Conservation (phyloP, 768 basidiomycete species). For the Pleurotus pulmonarius region DNA sequence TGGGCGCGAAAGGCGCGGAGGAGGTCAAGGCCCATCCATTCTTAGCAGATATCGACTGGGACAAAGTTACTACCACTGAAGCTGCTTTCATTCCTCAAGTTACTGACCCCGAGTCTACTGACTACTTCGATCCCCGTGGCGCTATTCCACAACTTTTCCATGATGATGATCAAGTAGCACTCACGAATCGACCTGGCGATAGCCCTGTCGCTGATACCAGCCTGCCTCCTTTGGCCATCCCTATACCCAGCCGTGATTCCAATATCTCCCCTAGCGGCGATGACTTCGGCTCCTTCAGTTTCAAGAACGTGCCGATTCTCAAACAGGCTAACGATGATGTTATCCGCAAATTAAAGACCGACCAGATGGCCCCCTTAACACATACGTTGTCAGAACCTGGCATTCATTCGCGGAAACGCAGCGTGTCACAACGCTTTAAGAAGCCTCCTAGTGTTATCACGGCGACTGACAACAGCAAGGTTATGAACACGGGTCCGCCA, state of each 20-base stretch:
- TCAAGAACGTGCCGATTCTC: constrained; percentile 93
- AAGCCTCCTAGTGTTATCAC: constrained; percentile 80
- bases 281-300: constrained; percentile 97
- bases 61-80: constrained; percentile 81
- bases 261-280: constrained; percentile 62
- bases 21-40: constrained; percentile 94
- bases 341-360: constrained; percentile 91
- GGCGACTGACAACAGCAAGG: constrained; percentile 59
- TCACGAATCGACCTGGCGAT: constrained; percentile 50
- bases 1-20: constrained; percentile 84
- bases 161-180: constrained; percentile 71
- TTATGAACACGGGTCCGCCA: constrained; percentile 70
- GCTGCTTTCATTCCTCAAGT: constrained; percentile 96
- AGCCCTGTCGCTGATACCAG: constrained; percentile 33
- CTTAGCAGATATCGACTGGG: constrained; percentile 91
- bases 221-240: constrained; percentile 38
- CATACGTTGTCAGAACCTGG: constrained; percentile 70
- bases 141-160: constrained; percentile 89
- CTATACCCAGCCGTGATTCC: constrained; percentile 40
- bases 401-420: constrained; percentile 66
- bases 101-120: constrained; percentile 96
- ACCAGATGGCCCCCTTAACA: constrained; percentile 76
- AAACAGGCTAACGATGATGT: constrained; percentile 99
- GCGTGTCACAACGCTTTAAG: constrained; percentile 79
- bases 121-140: constrained; percentile 97